Evolutionary conservation across 345 rosid species (phyloP).

Genomic region (Theobroma cacao): DNA sequence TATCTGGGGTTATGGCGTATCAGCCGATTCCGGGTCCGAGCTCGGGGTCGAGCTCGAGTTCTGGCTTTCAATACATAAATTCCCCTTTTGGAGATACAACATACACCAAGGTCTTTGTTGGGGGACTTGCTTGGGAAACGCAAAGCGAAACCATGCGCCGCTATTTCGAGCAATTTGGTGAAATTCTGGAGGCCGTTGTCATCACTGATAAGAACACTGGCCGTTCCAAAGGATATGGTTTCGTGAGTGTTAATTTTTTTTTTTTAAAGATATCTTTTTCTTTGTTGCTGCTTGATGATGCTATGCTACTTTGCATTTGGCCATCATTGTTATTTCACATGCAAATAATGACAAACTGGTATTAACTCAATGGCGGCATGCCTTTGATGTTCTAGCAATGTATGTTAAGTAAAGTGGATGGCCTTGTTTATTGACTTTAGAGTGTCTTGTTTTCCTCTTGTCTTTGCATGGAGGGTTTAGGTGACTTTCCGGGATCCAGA

Average conservation of each 20-base stretch:
- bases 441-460: conserved; percentile 42
- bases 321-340: neutral
- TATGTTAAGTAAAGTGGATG: neutral
- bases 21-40: conserved; percentile 50
- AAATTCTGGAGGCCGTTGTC: conserved; percentile 93
- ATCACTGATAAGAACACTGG: conserved; percentile 90
- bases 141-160: conserved; percentile 82
- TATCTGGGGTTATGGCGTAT: conserved; percentile 47
- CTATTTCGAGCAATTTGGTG: conserved; percentile 83
- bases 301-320: neutral
- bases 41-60: conserved; percentile 41
- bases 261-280: neutral
- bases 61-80: conserved; percentile 64
- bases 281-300: neutral
- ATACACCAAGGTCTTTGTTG: conserved; percentile 79
- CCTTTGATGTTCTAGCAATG: conserved; percentile 19
- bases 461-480: conserved; percentile 78
- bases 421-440: conserved; percentile 13
- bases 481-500: conserved; percentile 97
- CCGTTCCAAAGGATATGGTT: conserved; percentile 98
- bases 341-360: neutral
- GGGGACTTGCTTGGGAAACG: conserved; percentile 96
- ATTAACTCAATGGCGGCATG: neutral
- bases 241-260: conserved; percentile 60
- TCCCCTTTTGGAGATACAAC: conserved; percentile 93